A percentile compares a stretch with the other conserved stretches of the same genome.
Evolutionary conservation across 2,329 filamentous ascomycete species (phyloP).

Genomic region (Whalleya microplaca): DNA sequence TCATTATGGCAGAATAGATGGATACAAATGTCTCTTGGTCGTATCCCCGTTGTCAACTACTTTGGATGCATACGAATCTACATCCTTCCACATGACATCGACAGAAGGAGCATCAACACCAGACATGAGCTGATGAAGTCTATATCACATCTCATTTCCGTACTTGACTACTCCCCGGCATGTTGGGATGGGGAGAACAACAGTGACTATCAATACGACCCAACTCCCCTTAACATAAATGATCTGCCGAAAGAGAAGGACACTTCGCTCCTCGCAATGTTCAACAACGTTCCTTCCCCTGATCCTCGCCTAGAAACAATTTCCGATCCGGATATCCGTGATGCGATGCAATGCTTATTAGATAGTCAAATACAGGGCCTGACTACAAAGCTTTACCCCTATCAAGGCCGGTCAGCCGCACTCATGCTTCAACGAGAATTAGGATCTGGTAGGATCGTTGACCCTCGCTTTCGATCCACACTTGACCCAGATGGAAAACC

Average conservation of each 20-base stretch:
- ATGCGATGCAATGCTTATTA: slow-evolving; percentile 61
- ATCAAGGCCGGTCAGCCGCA: slow-evolving; percentile 80
- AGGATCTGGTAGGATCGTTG: slow-evolving; percentile 65
- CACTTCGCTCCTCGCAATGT: slow-evolving; percentile 67
- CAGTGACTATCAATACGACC: slow-evolving; percentile 12
- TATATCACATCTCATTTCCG: slow-evolving; percentile 52
- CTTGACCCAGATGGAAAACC: slow-evolving; percentile 61
- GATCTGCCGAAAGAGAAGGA: slow-evolving; percentile 42
- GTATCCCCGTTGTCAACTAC: slow-evolving; percentile 21
- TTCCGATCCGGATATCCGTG: slow-evolving; percentile 52
- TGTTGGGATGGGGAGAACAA: slow-evolving; percentile 58
- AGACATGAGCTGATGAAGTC: slow-evolving; percentile 49
- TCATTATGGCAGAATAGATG: slow-evolving; percentile 44
- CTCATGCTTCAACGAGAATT: slow-evolving; percentile 83
- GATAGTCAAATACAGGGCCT: slow-evolving; percentile 59
- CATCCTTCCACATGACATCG: slow-evolving; percentile 68
- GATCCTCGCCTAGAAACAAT: slow-evolving; percentile 56
- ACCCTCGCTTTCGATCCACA: slow-evolving; percentile 70
- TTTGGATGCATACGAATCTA: slow-evolving; percentile 56
- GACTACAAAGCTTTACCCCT: slow-evolving; percentile 70
- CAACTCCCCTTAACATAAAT: slow-evolving; percentile 32
- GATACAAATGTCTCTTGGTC: slow-evolving; percentile 48
- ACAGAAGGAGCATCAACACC: slow-evolving; percentile 56
- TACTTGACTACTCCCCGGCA: slow-evolving; percentile 57
- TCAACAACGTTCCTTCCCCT: slow-evolving; percentile 75